Base-by-base conservation (phyloP, 139 green algal genomes). In the Chlorella sp. region DNA sequence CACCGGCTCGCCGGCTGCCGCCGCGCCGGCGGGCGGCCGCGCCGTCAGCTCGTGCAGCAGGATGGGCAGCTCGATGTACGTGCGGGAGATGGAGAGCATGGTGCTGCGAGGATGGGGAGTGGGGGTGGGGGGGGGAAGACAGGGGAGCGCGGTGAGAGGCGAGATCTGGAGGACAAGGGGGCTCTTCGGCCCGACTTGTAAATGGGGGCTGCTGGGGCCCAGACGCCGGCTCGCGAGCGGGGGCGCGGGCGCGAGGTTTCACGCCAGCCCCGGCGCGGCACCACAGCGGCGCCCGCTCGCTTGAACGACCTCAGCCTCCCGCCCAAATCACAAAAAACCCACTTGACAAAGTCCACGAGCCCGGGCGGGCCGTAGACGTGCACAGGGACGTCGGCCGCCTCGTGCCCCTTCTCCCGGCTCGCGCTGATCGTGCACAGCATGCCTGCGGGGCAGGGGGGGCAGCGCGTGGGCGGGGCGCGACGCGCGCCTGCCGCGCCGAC, bases 311-410 rank as follows among this genome's bases (percentile, higher is more conserved):
- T 15, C 40, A 40, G 9, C 40, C 2, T 6, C 11, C 9, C 27
- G 7, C 5, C 65, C 17, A n/a, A 2, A 36, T 17, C 19, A 19
- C 2, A 19, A 12, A 46, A 11, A 17, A 35, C 50, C 23, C 45
- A 87, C 82, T 78, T 77, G 43, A 96, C 68, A 76, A 88, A 95
- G 0, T 89, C 78, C 2, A 84, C 86, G 5, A 91, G 73, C 31
- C 92, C 92, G n/a, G 73, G 73, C 4, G 92, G 92, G 7, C 89
- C 92, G 65, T 93, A 97, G 27, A 97, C 71, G 62, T 97, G 92
- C 31, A 97, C 43, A 2, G 92, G 92, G 27, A 92, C 82, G 81
- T 95, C 90, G n/a, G 92, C 72, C 3, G 45, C 48, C 46, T 92
- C 88, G 58, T 93, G 82, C 21, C 88, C 90, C 41, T 81, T 76